A percentile compares a stretch with the other conserved stretches of the same genome.
Evolutionary conservation across 148 eudicot species (phyloP).

Genomic region (Rhododendron simsii): DNA sequence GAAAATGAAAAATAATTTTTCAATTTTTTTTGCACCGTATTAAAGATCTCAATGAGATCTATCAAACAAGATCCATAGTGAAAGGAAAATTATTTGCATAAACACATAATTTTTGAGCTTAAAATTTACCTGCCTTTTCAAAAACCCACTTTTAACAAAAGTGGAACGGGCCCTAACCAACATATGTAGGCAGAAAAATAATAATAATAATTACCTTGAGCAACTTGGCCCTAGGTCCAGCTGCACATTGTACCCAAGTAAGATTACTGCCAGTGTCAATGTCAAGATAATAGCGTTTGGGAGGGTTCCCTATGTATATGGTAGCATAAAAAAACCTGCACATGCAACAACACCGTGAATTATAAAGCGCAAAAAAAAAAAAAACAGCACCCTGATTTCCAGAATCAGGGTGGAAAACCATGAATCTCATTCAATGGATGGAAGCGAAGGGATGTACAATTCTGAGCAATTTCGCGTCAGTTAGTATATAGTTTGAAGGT

Average conservation of each 20-base stretch:
- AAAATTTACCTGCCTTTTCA: too few relatives aligned
- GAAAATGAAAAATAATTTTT: too few relatives aligned
- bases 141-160: too few relatives aligned
- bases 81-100: too few relatives aligned
- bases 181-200: not conserved
- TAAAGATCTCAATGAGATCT: too few relatives aligned
- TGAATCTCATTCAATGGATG: not conserved
- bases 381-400: not conserved
- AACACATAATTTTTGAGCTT: too few relatives aligned
- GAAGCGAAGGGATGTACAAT: not conserved
- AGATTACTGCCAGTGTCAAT: conserved; percentile 19
- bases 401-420: not conserved
- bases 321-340: conserved; percentile 12
- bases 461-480: not conserved
- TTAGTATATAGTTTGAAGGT: not conserved
- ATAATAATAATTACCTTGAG: not conserved
- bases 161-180: too few relatives aligned
- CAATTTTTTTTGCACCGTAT: too few relatives aligned
- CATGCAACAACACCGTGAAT: not conserved
- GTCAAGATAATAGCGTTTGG: conserved; percentile 14
- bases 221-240: conserved; percentile 9
- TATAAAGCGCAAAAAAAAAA: not conserved
- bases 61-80: too few relatives aligned
- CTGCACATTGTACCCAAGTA: conserved; percentile 24
- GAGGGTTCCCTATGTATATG: conserved; percentile 15